phyloP scores from a whole-genome alignment of 768 basidiomycete genomes.

The Kwoniella mangroviensis region DNA sequence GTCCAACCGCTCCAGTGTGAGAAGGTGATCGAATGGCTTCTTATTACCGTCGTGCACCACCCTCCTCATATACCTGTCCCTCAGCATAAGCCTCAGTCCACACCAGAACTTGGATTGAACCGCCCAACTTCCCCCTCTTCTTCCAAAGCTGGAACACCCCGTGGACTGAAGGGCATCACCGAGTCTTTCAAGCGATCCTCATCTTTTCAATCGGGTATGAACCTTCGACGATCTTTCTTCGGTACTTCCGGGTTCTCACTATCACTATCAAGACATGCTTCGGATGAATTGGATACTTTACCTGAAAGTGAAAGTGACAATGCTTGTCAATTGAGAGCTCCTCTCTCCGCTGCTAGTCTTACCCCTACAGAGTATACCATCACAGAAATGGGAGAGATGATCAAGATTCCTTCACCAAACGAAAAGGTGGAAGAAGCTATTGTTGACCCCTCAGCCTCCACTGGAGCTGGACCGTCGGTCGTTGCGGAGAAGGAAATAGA shows the following conservation, averaged over 20 bases:
- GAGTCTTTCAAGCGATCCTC: slow-evolving; percentile 28
- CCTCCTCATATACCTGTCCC: slow-evolving; percentile 14
- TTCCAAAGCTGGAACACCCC: slow-evolving; percentile 17
- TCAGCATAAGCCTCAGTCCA: neutral
- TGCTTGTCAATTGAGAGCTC: neutral
- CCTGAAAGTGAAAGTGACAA: slow-evolving; percentile 5
- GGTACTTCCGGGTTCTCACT: slow-evolving; percentile 25
- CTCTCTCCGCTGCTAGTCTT: slow-evolving; percentile 13
- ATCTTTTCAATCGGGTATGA: slow-evolving; percentile 18
- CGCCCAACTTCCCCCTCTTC: slow-evolving; percentile 27
- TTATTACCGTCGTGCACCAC: slow-evolving; percentile 29
- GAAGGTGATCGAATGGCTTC: slow-evolving; percentile 32
- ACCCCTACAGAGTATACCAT: slow-evolving; percentile 30
- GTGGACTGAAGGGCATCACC: slow-evolving; percentile 22
- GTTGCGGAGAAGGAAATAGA: neutral
- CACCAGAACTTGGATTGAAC: neutral
- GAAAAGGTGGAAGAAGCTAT: neutral
- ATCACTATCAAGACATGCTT: slow-evolving; percentile 28
- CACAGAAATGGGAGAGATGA: slow-evolving; percentile 36
- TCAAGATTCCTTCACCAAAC: slow-evolving; percentile 26
- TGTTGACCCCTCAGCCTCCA: neutral
- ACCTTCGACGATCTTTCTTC: slow-evolving; percentile 27
- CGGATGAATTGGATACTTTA: neutral
- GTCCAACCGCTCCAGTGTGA: neutral
- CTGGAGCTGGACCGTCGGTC: neutral